phyloP scores from a whole-genome alignment of 345 rosid genomes.

The Salix koriyanagi region DNA sequence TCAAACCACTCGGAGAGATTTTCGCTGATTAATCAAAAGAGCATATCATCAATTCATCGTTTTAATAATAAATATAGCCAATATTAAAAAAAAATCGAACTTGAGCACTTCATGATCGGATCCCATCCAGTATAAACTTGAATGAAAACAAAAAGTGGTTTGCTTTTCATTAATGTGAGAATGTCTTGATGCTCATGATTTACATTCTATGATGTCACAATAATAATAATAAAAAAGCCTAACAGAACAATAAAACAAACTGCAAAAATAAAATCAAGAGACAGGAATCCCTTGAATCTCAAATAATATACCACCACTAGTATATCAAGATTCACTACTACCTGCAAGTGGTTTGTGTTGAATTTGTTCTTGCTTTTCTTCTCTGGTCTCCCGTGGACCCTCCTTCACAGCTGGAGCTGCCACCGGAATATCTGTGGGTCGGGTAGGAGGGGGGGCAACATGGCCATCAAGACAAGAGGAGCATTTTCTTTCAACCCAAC shows the following conservation, averaged over 20 bases:
- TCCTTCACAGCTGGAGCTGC: slow-evolving; percentile 23
- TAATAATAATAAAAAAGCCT: not conserved
- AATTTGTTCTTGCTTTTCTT: slow-evolving; percentile 20
- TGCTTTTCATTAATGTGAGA: not conserved
- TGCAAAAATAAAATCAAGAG: not conserved
- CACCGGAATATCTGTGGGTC: slow-evolving; percentile 20
- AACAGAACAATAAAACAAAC: not conserved
- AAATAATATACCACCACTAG: not conserved
- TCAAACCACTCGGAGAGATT: not conserved
- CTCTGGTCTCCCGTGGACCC: slow-evolving; percentile 20
- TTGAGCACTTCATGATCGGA: too few species aligned
- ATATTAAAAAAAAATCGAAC: too few species aligned
- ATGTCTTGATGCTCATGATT: not conserved
- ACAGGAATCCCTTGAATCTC: not conserved
- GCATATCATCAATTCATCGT: not conserved
- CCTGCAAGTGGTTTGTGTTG: slow-evolving; percentile 21
- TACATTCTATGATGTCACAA: not conserved
- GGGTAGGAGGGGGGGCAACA: slow-evolving; percentile 33
- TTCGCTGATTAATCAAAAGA: too few species aligned
- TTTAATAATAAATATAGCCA: not conserved
- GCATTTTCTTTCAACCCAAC: slow-evolving; percentile 67
- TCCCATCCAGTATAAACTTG: too few species aligned
- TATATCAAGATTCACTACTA: slow-evolving; percentile 17
- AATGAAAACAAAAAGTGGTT: not conserved
- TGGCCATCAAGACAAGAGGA: slow-evolving; percentile 59